These are phyloP conservation scores for Talaromyces albobiverticillius DNA, from an alignment of 2,329 filamentous ascomycete species.

Conservation along the genomic window DNA sequence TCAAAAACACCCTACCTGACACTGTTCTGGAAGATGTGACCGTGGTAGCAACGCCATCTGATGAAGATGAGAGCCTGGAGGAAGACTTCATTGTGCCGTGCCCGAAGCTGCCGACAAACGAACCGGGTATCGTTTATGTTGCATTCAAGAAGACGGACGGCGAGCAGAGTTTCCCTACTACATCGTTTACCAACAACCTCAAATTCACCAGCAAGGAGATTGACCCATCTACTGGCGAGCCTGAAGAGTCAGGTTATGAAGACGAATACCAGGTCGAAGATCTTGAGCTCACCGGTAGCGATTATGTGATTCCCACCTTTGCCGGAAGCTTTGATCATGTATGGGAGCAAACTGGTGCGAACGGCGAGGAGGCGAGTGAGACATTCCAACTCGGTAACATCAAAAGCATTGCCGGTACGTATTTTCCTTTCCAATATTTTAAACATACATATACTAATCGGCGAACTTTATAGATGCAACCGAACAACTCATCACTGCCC, in stretches of 20 bases:
- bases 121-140: conserved; percentile 91
- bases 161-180: conserved; percentile 71
- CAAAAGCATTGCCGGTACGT: conserved; percentile 86
- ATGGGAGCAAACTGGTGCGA: conserved; percentile 89
- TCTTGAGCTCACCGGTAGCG: conserved; percentile 83
- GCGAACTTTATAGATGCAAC: conserved; percentile 76
- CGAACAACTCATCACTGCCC: conserved; percentile 78
- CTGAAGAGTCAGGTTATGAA: conserved; percentile 89
- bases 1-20: conserved; percentile 94
- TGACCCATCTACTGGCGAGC: conserved; percentile 87
- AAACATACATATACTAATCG: not conserved
- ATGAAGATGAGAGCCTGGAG: conserved; percentile 72
- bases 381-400: conserved; percentile 83
- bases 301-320: conserved; percentile 91
- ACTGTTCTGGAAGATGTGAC: conserved; percentile 89
- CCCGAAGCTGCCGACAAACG: conserved; percentile 75
- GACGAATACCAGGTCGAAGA: conserved; percentile 98
- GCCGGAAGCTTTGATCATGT: conserved; percentile 93
- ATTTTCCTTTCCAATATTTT: not conserved
- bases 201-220: conserved; percentile 99
- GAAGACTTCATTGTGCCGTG: conserved; percentile 94
- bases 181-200: conserved; percentile 84
- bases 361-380: conserved; percentile 85
- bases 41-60: conserved; percentile 72
- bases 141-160: conserved; percentile 83